These are phyloP conservation scores for Bathelium albidoporum DNA, from an alignment of 495 filamentous ascomycete species.

Conservation along the genomic window DNA sequence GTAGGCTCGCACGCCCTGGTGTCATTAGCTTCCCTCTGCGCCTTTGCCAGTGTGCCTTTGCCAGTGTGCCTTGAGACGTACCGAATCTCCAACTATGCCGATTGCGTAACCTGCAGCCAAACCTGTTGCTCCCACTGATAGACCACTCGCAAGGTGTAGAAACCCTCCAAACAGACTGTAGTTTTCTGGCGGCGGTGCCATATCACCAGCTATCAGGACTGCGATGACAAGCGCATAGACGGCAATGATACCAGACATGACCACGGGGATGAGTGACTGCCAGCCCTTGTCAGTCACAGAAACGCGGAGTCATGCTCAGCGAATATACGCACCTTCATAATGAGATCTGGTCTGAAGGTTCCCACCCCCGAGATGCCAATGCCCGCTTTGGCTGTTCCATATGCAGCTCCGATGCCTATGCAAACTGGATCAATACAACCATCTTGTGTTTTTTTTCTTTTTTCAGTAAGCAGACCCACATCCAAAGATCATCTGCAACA, in stretches of 20 bases:
- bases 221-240: conserved; percentile 96
- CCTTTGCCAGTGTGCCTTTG: neutral
- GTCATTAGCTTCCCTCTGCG: neutral
- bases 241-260: conserved; percentile 99
- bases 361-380: conserved; percentile 94
- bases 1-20: conserved; percentile 75
- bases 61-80: conserved; percentile 27
- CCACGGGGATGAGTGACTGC: conserved; percentile 85
- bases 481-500: conserved; percentile 68
- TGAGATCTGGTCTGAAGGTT: conserved; percentile 83
- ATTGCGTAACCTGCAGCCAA: conserved; percentile 97
- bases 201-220: conserved; percentile 81
- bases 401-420: conserved; percentile 81
- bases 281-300: conserved; percentile 6
- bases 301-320: neutral
- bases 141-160: conserved; percentile 84
- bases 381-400: conserved; percentile 93
- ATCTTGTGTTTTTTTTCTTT: neutral
- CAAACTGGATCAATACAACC: neutral
- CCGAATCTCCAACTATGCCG: conserved; percentile 85
- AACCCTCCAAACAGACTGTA: conserved; percentile 85
- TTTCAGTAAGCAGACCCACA: conserved; percentile 45
- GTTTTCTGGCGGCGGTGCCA: conserved; percentile 52
- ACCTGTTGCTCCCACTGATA: conserved; percentile 83
- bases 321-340: conserved; percentile 73